Conservation (phyloP, 106 monocot species). For the Dendrobium chrysotoxum region DNA sequence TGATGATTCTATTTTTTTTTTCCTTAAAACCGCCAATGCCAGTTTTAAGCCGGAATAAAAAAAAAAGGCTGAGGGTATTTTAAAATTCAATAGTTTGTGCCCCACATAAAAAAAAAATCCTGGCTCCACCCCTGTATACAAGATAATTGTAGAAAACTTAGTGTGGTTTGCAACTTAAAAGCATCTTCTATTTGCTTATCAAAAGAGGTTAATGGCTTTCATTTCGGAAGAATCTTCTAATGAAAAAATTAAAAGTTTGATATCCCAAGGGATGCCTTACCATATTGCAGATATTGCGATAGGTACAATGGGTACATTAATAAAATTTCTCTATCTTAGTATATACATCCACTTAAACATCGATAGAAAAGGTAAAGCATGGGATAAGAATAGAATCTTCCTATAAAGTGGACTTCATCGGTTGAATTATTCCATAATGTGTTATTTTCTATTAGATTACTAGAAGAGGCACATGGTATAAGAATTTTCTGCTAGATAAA, state of each 20-base stretch:
- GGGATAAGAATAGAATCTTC: neutral
- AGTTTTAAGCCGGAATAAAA: no score
- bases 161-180: neutral
- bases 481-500: no score
- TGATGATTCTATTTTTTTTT: no score
- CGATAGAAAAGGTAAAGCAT: neutral
- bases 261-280: neutral
- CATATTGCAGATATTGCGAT: neutral
- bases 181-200: neutral
- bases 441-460: no score
- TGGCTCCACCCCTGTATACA: no score
- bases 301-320: neutral
- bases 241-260: neutral
- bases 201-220: neutral
- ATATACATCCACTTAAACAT: no score
- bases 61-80: no score
- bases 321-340: no score
- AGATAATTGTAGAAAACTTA: neutral
- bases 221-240: neutral
- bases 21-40: no score
- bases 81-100: no score
- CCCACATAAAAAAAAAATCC: no score
- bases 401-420: neutral
- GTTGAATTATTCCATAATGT: neutral
- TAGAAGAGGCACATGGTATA: no score